These are phyloP conservation scores for Vitis cinerea DNA, from an alignment of 164 flowering plant species.

Conservation along the genomic window DNA sequence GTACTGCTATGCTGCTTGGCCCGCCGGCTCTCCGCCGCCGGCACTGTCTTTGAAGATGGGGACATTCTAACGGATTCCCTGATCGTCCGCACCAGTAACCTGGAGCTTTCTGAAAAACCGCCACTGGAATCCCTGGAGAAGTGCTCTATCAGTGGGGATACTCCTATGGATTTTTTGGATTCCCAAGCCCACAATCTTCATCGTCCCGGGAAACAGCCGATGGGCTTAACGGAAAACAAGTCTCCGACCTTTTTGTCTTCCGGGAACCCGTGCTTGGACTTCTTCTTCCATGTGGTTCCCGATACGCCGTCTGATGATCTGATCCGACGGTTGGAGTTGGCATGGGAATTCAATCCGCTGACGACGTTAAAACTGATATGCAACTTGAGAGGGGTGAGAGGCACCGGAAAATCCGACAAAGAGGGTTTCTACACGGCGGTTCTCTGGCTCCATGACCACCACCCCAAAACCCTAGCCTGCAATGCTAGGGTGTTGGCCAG, in stretches of 20 bases:
- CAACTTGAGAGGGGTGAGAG: conserved; percentile 57
- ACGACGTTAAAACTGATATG: conserved; percentile 54
- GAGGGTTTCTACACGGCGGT: conserved; percentile 43
- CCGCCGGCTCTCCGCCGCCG: conserved; percentile 10
- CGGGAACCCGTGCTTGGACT: conserved; percentile 57
- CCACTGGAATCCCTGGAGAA: not conserved
- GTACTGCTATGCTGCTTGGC: conserved; percentile 1
- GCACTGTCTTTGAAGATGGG: not conserved
- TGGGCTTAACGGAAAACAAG: conserved; percentile 42
- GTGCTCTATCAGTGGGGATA: not conserved
- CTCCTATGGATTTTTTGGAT: conserved; percentile 5
- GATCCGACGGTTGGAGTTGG: conserved; percentile 17
- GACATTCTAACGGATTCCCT: conserved; percentile 7
- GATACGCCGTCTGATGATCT: conserved; percentile 32
- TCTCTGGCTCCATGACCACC: conserved; percentile 34
- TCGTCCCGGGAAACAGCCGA: conserved; percentile 4
- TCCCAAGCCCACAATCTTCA: conserved; percentile 4
- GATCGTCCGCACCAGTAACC: conserved; percentile 9
- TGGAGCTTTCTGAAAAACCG: not conserved
- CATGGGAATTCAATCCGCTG: conserved; percentile 44
- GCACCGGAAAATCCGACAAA: conserved; percentile 49
- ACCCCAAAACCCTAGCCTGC: conserved; percentile 33
- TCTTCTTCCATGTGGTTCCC: conserved; percentile 67
- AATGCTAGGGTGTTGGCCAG: conserved; percentile 20
- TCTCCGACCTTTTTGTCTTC: conserved; percentile 44